Evolutionary conservation across 2,329 filamentous ascomycete genomes (phyloP), one percentile per base, ranked within the genome.

Genomic region (Teratosphaeria destructans): DNA sequence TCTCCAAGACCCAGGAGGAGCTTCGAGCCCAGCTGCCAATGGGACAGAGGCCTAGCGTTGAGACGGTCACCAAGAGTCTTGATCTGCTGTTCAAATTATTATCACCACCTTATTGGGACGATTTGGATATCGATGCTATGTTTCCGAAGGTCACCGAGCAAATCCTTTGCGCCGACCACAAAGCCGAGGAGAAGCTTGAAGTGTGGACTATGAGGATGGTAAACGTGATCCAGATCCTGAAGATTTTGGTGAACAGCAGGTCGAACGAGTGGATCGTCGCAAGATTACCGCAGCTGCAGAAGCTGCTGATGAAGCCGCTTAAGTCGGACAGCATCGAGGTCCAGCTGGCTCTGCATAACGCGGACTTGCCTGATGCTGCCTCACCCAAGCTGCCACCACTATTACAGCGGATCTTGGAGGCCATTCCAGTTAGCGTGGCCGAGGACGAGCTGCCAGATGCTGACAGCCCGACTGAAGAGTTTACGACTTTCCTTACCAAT

Each of bases 151-250:
- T 93, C 59, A 94, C 91, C 0, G 92, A 96, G 64, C 85, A 89
- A 52, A 88, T 96, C 59, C 77, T 96, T 12, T 85, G 87, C 2
- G 86, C 88, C 56, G 94, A 97, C 10, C 76, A 76, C 60, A 76
- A 76, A 62, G 73, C 75, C 5, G 76, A 79, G 7, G 74, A 76
- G 59, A 80, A 80, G 67, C 62, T 66, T 1, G 92, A 90, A 74
- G 86, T 89, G 59, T 91, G 92, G 68, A 82, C 88, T 52, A 95
- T 89, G 0, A 86, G 87, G 63, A 93, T 96, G 74, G 85, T 99
- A 75, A 99, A 99, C 72, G 91, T 92, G 1, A 81, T 99, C 14
- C 92, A 97, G 72, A 89, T 97, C 49, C 80, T 99, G 61, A 89
- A 93, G 55, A 88, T 96, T 61, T 85, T 99, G 55, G 80, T 97